Evolutionary conservation across 257 asterid genomes (phyloP), one percentile per base, ranked within the genome.

Genomic region (Hygrophila difformis): DNA sequence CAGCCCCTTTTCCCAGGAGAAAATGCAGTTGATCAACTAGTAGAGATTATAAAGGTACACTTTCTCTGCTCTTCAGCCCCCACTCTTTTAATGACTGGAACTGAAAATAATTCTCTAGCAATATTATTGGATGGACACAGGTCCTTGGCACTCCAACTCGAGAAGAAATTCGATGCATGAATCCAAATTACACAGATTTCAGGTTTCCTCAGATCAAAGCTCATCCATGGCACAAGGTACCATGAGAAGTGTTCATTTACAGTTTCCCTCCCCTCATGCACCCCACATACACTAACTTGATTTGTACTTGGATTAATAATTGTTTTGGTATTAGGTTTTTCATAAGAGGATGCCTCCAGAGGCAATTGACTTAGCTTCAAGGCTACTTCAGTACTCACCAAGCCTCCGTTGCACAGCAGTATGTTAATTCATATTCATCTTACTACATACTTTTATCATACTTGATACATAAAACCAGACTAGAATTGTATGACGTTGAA

Each of bases 1-100:
- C 93, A 86, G 96, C 96, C 93, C 10, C 71, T 86, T 43, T 86
- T 86, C 67, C 96, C 96, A 4, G 96, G 96, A 60, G 96, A 82
- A 73, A 86, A 75, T 75, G 96, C 94, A 14, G 96, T 86, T 1
- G 96, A 82, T 69, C 96, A 86, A 68, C 89, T 86, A 54, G 96
- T 86, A 17, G 94, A 82, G 82, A 86, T 86, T 46, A 86, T 86
- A 78, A 82, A 82, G 85, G 96, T 86, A 47, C 47, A 45, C 49
- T 39, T 39, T n/a, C n/a, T n/a, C 39, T 38, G 24, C n/a, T n/a
- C n/a, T n/a, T 55, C 20, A 19, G 38, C n/a, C n/a, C n/a, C n/a
- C 3, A 24, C 12, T 49, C 14, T 23, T 23, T 47, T 23, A 47
- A n/a, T 31, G 36, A 18, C 24, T 36, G 28, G 35, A 35, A 52